phyloP scores from a whole-genome alignment of 495 filamentous ascomycete species.

The Penicillium robsamsonii region DNA sequence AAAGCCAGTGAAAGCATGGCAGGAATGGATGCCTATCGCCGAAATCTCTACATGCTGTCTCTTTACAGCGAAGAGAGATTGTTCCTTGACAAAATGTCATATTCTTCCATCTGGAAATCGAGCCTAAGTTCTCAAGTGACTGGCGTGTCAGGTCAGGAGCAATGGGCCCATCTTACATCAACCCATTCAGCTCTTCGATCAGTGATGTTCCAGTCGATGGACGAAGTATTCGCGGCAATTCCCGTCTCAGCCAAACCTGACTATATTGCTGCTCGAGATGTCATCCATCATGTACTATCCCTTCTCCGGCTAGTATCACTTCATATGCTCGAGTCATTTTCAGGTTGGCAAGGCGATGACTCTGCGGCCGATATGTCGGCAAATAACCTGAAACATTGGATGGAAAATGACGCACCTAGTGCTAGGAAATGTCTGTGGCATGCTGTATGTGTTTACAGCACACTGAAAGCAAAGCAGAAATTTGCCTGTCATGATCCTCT shows the following conservation, averaged over 20 bases:
- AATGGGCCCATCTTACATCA: background rate
- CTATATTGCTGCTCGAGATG: conserved; percentile 2
- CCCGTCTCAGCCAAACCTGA: conserved; percentile 1
- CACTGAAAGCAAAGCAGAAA: background rate
- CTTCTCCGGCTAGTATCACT: background rate
- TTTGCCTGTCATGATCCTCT: conserved; percentile 1
- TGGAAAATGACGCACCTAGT: background rate
- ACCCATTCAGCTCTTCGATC: background rate
- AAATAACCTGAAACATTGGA: background rate
- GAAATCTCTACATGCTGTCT: conserved; percentile 3
- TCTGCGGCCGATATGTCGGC: background rate
- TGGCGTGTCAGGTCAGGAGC: background rate
- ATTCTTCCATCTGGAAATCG: background rate
- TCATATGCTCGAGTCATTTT: background rate
- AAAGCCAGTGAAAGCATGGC: background rate
- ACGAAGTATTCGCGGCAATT: background rate
- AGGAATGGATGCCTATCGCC: background rate
- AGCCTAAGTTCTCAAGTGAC: background rate
- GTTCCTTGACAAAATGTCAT: conserved; percentile 3
- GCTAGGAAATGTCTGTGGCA: conserved; percentile 4
- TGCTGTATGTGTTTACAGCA: conserved; percentile 5
- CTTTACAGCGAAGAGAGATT: conserved; percentile 3
- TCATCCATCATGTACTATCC: background rate
- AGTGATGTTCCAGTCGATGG: background rate
- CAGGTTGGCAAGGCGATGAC: background rate